A percentile compares a stretch with the other conserved stretches of the same genome.
Evolutionary conservation across 768 basidiomycete species (phyloP).

Genomic region (Clathrus columnatus): DNA sequence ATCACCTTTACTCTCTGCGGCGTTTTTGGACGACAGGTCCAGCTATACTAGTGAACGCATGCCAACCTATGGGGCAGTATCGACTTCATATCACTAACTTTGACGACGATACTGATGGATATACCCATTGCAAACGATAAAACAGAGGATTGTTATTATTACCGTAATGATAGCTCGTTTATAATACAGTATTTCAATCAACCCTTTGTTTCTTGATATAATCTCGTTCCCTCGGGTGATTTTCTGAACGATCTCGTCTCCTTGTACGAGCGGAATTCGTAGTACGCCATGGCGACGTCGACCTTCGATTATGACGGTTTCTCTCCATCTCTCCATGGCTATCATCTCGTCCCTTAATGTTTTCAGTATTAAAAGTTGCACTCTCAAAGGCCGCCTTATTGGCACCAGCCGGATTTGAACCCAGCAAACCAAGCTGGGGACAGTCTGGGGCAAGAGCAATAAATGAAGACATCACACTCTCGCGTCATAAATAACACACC

Average conservation of each 20-base stretch:
- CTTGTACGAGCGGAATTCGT: not conserved
- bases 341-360: slow-evolving; percentile 14
- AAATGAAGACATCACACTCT: not conserved
- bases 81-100: not conserved
- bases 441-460: slow-evolving; percentile 21
- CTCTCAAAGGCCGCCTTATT: slow-evolving; percentile 14
- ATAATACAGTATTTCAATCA: slow-evolving; percentile 15
- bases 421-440: slow-evolving; percentile 24
- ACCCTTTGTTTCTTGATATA: slow-evolving; percentile 27
- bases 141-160: no score
- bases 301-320: not conserved
- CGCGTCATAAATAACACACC: slow-evolving; percentile 34
- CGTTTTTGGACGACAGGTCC: slow-evolving; percentile 1
- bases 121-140: no score
- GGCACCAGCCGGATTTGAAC: slow-evolving; percentile 24
- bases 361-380: slow-evolving; percentile 11
- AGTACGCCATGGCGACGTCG: not conserved
- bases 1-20: slow-evolving; percentile 4
- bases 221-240: slow-evolving; percentile 21
- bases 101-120: not conserved
- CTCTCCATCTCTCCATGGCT: not conserved
- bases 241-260: slow-evolving; percentile 18
- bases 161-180: not conserved
- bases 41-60: slow-evolving; percentile 1
- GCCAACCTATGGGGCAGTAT: slow-evolving; percentile 7